Base-by-base conservation (phyloP, 805 yeast genomes). In the Kodamaea restingae region DNA sequence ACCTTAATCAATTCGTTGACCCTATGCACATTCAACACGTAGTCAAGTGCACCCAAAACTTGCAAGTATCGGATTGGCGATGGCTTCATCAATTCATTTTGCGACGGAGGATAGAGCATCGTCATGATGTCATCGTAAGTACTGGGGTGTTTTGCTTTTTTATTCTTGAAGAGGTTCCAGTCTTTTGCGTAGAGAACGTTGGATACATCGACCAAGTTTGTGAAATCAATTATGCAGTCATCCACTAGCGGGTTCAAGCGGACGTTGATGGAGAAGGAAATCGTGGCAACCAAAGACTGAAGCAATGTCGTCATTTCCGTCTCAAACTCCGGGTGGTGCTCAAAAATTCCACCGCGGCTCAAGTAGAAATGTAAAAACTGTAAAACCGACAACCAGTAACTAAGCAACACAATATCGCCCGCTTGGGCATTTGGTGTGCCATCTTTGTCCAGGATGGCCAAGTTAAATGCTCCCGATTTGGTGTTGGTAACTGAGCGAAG, bases 21-120 rank as follows among this genome's bases (percentile, higher is more conserved):
- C 47, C 81, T 76, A 58, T 85, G 95, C 28, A 91, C 63, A 40
- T 84, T 88, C 52, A 90, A 70, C 2, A 93, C 91, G 52, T 90
- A 88, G 32, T 88, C 72, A 38, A 95, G 70, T 0, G 98, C 96
- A 21, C 95, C 95, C 43, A 93, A 71, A 1, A 90, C 83, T 51
- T 93, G 95, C 18, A 90, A 79, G 38, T 90, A 73, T 49, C 79
- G 81, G 38, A 90, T 68, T 0, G 98, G 98, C 0, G 97, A 87
- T 3, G 96, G 96, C 55, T 79, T 80, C 73, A 84, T 80, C 54
- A 87, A 83, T 42, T 85, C 84, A 34, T 76, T 71, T 15, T 85
- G 76, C 0, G 91, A 69, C 2, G 98, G 98, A 4, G 98, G 98
- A 46, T 82, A 81, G 40, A 88, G 65, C 76, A 81, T 84, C 39